Evolutionary conservation across 495 filamentous ascomycete genomes (phyloP), one percentile per base, ranked within the genome.

Genomic region (Durotheca rogersii): DNA sequence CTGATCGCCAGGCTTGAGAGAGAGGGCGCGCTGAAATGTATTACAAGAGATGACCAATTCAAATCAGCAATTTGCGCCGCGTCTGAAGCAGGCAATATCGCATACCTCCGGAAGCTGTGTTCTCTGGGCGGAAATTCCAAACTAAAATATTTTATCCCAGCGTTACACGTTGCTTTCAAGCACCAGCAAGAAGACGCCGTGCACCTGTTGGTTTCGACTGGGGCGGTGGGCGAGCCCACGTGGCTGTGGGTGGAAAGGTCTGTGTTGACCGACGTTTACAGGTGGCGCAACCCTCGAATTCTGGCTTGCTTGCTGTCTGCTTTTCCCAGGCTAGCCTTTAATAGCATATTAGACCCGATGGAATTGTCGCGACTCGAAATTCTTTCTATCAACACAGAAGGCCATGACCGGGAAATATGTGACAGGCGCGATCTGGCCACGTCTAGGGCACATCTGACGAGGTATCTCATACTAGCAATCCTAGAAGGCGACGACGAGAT

Each of bases 1-100:
- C 43, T 58, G 1, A 40, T 53, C 6, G 31, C 4, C 11, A 40
- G 0, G 0, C 38, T 58, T 32, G 48, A 58, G 20, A 36, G 16
- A 14, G 11, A 37, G 35, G 43, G 44, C 2, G 48, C 44, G 1
- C 34, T 16, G 34, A 53, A 2, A 6, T 44, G 7, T 19, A 48
- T 6, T 10, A 27, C 0, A 18, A 16, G 6, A n/a, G 37, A n/a
- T 12, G 10, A 10, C 29, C 34, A 11, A 7, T 37, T 32, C 4
- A 14, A 16, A 29, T n/a, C 11, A 1, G 48, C 30, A 7, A 1
- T 58, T 19, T 4, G 6, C 4, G 38, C 55, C 7, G 32, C 55
- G n/a, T 9, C 40, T 7, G 32, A 7, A 15, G 30, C 32, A 2
- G 48, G 43, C 31, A 14, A 49, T 19, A 17, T 41, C 4, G 21